Evolutionary conservation across 78 protist genomes (phyloP), one percentile per base, ranked within the genome.

Genomic region (Capsaspora owczarzaki): DNA sequence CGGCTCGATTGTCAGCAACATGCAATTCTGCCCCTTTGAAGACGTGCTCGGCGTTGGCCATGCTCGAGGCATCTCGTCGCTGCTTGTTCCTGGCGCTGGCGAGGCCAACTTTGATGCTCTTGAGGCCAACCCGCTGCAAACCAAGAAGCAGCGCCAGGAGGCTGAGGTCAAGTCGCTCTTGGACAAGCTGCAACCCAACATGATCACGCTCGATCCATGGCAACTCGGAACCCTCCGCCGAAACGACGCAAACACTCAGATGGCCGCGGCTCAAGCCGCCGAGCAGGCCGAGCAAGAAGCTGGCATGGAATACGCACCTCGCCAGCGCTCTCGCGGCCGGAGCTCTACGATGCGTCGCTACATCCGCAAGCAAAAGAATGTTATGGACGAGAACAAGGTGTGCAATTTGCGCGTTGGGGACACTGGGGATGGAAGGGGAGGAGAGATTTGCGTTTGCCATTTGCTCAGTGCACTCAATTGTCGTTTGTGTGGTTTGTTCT

Each of bases 81-180:
- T 85, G 37, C 1, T 92, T 25, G 87, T 92, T 0, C 88, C 93
- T 4, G 98, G 99, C 6, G 79, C 95, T 20, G 99, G 98, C 16
- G 95, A 93, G 83, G 87, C 99, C 27, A 96, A 95, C 85, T 92
- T 86, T 72, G 99, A 98, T 79, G 35, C 94, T 25, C 80, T 78
- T 81, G 98, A 86, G 81, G 96, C 92, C 40, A 95, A 98, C 63
- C 99, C 99, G n/a, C 96, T 41, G 79, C 89, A 82, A 56, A 89
- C 88, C 5, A 41, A 20, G 44, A 87, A 90, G 71, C 89, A 90
- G 86, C 78, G 91, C 71, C 83, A 81, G 12, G 96, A 95, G 83
- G 43, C 29, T 40, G 91, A 87, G 40, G 94, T 94, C 53, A 76
- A 66, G 47, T 0, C 40, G 27, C 89, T 94, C 27, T 81, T 95